phyloP scores from a whole-genome alignment of 140 eudicot genomes.

The Anethum foeniculum region DNA sequence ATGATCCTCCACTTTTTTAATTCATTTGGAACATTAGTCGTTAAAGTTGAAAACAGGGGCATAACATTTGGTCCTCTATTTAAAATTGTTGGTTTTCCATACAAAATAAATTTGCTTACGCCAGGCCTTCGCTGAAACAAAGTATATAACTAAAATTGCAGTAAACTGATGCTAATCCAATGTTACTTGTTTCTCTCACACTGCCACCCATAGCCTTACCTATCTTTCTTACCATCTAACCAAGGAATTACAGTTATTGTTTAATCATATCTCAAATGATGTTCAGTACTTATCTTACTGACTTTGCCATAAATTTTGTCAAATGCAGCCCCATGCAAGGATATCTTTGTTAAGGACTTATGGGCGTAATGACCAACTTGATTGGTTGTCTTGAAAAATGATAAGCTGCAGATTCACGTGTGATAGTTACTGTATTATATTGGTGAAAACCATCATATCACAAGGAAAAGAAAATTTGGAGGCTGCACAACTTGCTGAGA shows the following conservation, averaged over 20 bases:
- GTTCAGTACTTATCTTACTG: neutral
- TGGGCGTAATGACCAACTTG: neutral
- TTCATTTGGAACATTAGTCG: neutral
- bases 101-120: neutral
- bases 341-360: too few species aligned
- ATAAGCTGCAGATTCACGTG: neutral
- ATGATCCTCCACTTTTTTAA: neutral
- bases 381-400: neutral
- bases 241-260: neutral
- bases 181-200: too few species aligned
- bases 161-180: neutral
- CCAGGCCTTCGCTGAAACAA: neutral
- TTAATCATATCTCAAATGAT: neutral
- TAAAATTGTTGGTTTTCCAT: neutral
- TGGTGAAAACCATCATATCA: neutral
- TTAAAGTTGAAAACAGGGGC: neutral
- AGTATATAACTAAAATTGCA: neutral
- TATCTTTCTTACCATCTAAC: neutral
- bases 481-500: constrained; percentile 4
- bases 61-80: neutral
- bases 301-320: neutral
- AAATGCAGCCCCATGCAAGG: neutral
- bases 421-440: neutral
- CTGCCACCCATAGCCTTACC: neutral
- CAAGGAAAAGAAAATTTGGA: neutral